These are phyloP conservation scores for Parietichytrium sp. DNA, from an alignment of 108 stramenopile species.

Conservation along the genomic window DNA sequence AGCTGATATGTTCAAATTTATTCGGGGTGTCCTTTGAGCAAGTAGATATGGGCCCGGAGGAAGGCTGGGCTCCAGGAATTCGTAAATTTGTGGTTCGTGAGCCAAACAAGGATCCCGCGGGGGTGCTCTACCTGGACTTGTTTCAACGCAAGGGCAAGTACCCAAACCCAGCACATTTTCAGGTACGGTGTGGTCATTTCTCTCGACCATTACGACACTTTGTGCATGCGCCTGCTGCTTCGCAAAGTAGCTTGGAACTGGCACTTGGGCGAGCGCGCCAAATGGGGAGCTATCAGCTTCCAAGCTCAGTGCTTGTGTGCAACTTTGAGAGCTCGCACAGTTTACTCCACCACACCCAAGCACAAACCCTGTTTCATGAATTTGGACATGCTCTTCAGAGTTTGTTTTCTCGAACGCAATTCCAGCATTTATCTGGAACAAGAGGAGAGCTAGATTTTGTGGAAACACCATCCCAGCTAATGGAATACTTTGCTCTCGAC, in stretches of 20 bases:
- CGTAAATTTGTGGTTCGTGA: conserved; percentile 69
- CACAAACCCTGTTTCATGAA: conserved; percentile 94
- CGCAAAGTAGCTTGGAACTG: background rate
- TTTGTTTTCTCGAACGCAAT: conserved; percentile 80
- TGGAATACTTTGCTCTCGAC: conserved; percentile 60
- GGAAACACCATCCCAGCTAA: conserved; percentile 59
- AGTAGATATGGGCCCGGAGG: conserved; percentile 58
- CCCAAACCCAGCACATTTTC: conserved; percentile 93
- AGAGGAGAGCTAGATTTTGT: conserved; percentile 69
- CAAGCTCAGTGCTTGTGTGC: conserved; percentile 85
- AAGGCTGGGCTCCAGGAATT: conserved; percentile 73
- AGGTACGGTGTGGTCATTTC: conserved; percentile 82
- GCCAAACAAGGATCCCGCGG: conserved; percentile 65
- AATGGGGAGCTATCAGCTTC: conserved; percentile 65
- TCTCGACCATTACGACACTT: background rate
- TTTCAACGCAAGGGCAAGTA: conserved; percentile 84
- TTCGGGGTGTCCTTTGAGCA: conserved; percentile 80
- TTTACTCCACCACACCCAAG: conserved; percentile 78
- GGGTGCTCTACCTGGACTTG: conserved; percentile 88
- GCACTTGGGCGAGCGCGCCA: background rate
- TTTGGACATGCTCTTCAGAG: conserved; percentile 95
- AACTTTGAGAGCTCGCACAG: conserved; percentile 59
- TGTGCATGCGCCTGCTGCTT: background rate
- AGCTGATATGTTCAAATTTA: conserved; percentile 60
- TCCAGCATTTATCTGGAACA: conserved; percentile 92